A percentile compares a stretch with the other conserved stretches of the same genome.
Evolutionary conservation across 1,139 yeast species (phyloP).

Genomic region (Nakaseomyces delphensis): DNA sequence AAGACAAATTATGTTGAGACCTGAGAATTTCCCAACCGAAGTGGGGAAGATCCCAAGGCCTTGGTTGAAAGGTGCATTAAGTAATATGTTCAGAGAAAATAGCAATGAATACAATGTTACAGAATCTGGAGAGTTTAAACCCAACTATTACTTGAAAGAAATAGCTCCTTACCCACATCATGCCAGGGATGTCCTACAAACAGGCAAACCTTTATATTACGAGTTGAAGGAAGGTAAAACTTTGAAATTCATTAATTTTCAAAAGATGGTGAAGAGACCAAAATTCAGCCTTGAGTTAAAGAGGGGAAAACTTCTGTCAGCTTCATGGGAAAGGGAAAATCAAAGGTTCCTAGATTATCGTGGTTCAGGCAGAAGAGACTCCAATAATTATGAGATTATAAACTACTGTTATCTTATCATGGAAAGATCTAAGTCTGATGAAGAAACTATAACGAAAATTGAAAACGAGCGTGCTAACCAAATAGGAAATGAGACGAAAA

Average conservation of each 20-base stretch:
- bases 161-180: conserved; percentile 93
- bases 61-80: conserved; percentile 42
- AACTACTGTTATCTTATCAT: conserved; percentile 70
- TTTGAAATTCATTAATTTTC: conserved; percentile 68
- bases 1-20: conserved; percentile 77
- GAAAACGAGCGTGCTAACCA: conserved; percentile 21
- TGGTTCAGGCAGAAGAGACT: conserved; percentile 71
- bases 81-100: conserved; percentile 15
- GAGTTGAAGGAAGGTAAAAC: conserved; percentile 53
- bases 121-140: conserved; percentile 21
- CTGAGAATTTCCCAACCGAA: conserved; percentile 54
- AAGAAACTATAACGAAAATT: conserved; percentile 25
- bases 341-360: conserved; percentile 37
- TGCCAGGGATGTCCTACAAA: conserved; percentile 75
- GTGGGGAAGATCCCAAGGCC: conserved; percentile 64
- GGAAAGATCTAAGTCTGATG: conserved; percentile 42
- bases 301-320: conserved; percentile 66
- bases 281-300: conserved; percentile 69
- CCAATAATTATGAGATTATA: conserved; percentile 64
- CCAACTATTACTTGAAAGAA: conserved; percentile 49
- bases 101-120: conserved; percentile 2
- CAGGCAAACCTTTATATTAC: conserved; percentile 62
- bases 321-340: conserved; percentile 57
- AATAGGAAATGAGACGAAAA: conserved; percentile 8
- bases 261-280: conserved; percentile 69